Base-by-base conservation (phyloP, 1,284 basidiomycete species). In the Kalmanozyma brasiliensis region DNA sequence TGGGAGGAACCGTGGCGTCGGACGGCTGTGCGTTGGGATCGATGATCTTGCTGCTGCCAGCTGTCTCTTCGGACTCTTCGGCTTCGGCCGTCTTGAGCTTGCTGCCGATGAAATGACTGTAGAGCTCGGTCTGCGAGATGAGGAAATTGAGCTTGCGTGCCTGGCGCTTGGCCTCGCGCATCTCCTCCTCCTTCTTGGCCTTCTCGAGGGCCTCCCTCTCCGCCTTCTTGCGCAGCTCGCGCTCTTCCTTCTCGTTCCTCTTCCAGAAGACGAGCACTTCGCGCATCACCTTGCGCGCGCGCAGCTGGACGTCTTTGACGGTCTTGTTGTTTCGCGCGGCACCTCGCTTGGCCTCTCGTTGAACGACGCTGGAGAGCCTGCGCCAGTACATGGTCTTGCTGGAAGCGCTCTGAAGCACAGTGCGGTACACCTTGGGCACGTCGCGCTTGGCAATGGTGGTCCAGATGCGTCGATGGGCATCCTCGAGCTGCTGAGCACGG, bases 21-120 rank as follows among this genome's bases (percentile, higher is more conserved):
- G 69, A 67, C 4, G 65, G 72, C 24, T 72, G 57, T 14, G 46
- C 70, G 40, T 42, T 57, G n/a, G 67, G 55, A 37, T 64, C 65
- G 47, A 74, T 65, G 30, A 71, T 63, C 46, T 66, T 67, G 52
- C 63, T 68, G 33, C 78, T 77, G 14, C 79, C 84, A 2, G 83
- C 83, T 0, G 84, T 85, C 61, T 86, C 86, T 37, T 90, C 89
- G 5, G 83, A 83, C 19, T 92, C 91, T 83, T 96, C 92, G 23
- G 94, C 89, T 81, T 97, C 94, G 56, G 89, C 88, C 40, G 95
- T 98, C 85, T 96, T 97, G 76, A 98, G 88, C 85, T 98, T 98
- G 84, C 90, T 97, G 35, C 96, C 95, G 60, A 99, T 93, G 86
- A 98, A 98, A 85, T 99, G 96, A 74, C 93, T 96, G 84, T 98